Evolutionary conservation across 805 yeast species (phyloP).

Genomic region (Isabelozyma pseudorhagii): DNA sequence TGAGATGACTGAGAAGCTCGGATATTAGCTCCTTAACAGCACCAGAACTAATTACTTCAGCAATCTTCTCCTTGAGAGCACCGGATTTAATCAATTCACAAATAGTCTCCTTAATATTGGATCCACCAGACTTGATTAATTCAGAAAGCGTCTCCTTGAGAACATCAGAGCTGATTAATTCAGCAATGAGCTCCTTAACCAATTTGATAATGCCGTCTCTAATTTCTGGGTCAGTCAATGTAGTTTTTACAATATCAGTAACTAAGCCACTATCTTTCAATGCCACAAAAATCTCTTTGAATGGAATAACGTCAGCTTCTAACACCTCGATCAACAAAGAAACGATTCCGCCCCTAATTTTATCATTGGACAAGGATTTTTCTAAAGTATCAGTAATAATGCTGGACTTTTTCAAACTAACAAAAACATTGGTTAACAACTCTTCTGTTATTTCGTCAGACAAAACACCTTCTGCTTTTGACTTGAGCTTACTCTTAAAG

Average conservation of each 20-base stretch:
- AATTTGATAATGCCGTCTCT: slow-evolving; percentile 24
- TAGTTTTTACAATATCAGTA: slow-evolving; percentile 19
- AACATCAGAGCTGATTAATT: slow-evolving; percentile 1
- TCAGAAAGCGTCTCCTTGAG: neutral
- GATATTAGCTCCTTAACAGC: too few relatives aligned
- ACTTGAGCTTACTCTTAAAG: neutral
- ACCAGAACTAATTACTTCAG: too few relatives aligned
- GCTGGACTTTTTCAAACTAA: slow-evolving; percentile 25
- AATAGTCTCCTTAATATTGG: neutral
- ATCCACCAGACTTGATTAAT: neutral
- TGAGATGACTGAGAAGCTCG: too few relatives aligned
- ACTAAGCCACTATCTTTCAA: slow-evolving; percentile 28
- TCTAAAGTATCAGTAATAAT: slow-evolving; percentile 23
- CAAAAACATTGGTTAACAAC: slow-evolving; percentile 19
- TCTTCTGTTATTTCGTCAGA: slow-evolving; percentile 13
- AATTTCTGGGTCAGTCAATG: slow-evolving; percentile 25
- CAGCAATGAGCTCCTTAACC: slow-evolving; percentile 16
- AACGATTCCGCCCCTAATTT: slow-evolving; percentile 20
- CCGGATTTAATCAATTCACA: slow-evolving; percentile 1
- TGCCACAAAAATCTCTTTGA: slow-evolving; percentile 26
- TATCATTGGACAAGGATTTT: slow-evolving; percentile 25
- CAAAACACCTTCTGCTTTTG: neutral
- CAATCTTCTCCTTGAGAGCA: too few relatives aligned
- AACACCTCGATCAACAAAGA: slow-evolving; percentile 22
- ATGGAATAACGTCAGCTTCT: slow-evolving; percentile 28